These are phyloP conservation scores for Chlamydomonas applanata DNA, from an alignment of 139 green algal species.

Conservation along the genomic window DNA sequence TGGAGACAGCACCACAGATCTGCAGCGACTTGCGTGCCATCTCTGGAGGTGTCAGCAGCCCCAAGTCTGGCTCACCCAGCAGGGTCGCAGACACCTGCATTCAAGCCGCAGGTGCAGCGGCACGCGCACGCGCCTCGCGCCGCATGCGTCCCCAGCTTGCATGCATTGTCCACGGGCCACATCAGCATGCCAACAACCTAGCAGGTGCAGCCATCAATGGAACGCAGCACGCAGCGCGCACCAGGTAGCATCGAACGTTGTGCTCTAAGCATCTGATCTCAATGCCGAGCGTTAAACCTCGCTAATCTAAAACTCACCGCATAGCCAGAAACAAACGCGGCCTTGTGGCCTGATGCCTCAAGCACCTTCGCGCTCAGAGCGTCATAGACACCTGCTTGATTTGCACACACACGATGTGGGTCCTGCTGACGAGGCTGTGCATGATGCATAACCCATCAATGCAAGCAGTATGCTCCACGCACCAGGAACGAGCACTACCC, in stretches of 20 bases:
- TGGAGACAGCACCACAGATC: constrained; percentile 53
- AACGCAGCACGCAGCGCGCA: no score
- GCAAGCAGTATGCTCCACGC: background rate
- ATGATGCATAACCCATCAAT: no score
- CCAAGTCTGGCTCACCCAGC: constrained; percentile 75
- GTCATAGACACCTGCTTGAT: constrained; percentile 62
- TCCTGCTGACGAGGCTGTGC: constrained; percentile 1
- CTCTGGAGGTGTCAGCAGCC: constrained; percentile 73
- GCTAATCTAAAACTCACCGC: constrained; percentile 35
- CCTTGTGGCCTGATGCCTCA: constrained; percentile 51
- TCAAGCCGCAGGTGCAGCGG: background rate
- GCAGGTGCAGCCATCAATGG: no score
- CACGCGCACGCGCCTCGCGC: no score
- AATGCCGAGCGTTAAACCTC: background rate
- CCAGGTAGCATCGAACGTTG: no score
- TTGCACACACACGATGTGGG: background rate
- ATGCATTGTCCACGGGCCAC: no score
- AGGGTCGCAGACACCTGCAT: constrained; percentile 68
- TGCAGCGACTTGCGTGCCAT: constrained; percentile 65
- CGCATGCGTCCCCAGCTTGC: no score
- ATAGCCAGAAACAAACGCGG: constrained; percentile 62
- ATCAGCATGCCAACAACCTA: background rate
- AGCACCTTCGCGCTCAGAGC: constrained; percentile 62
- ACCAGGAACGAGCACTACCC: constrained; percentile 61
- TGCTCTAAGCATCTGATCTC: background rate